A percentile compares a stretch with the other conserved stretches of the same genome.
Conservation (phyloP, 768 basidiomycete genomes). For the Trametes maxima region DNA sequence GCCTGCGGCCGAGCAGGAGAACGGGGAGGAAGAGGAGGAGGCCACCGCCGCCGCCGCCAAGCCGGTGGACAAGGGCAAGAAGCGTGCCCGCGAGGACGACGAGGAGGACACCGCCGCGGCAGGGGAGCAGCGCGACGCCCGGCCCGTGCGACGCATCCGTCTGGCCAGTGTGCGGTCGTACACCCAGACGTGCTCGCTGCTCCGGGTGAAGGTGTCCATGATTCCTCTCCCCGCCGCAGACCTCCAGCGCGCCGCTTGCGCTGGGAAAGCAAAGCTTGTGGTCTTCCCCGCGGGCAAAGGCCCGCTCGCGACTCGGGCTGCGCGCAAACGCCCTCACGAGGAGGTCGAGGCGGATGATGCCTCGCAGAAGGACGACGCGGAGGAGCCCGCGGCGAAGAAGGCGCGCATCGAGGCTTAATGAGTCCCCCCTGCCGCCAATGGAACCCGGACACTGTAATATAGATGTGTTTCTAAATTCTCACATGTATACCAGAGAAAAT, state of each 20-base stretch:
- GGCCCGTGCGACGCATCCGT: conserved; percentile 4
- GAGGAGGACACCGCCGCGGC: background rate
- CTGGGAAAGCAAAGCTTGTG: background rate
- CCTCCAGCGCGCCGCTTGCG: background rate
- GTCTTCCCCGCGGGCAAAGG: conserved; percentile 3
- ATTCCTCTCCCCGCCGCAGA: conserved; percentile 7
- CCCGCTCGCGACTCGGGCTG: background rate
- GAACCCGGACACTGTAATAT: background rate
- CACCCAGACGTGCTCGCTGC: background rate
- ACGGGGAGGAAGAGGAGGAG: background rate
- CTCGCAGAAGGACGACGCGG: background rate
- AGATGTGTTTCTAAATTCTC: conserved; percentile 11
- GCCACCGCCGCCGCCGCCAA: background rate
- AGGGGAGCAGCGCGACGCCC: background rate
- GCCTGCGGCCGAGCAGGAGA: background rate
- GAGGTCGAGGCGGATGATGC: conserved; percentile 1
- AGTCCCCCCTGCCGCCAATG: background rate
- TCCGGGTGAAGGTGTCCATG: conserved; percentile 4
- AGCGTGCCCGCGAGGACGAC: conserved; percentile 10
- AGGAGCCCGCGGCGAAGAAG: conserved; percentile 12
- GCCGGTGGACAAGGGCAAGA: conserved; percentile 7
- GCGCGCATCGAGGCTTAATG: background rate
- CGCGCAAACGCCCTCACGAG: conserved; percentile 10
- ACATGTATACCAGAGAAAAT: background rate
- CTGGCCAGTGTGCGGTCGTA: conserved; percentile 3